phyloP scores from a whole-genome alignment of 176 grass and related monocot genomes.

The Oryza officinalis region DNA sequence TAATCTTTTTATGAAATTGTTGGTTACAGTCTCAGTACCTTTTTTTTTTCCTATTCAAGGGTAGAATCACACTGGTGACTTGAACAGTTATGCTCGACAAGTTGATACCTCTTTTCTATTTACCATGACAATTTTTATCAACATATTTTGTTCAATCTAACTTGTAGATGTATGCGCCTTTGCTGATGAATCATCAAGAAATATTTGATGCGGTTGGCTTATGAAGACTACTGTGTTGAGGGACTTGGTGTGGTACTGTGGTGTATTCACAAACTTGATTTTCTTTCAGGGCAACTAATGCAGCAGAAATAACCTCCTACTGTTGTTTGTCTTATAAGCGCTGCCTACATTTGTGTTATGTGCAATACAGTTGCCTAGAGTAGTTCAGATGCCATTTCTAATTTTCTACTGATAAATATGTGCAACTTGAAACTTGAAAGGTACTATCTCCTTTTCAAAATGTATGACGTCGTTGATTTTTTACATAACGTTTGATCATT shows the following conservation, averaged over 20 bases:
- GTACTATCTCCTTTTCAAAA: no score
- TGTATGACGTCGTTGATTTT: no score
- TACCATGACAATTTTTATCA: not conserved
- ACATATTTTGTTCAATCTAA: not conserved
- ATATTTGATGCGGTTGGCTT: not conserved
- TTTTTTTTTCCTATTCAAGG: not conserved
- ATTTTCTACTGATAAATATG: not conserved
- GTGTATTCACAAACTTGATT: not conserved
- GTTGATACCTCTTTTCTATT: not conserved
- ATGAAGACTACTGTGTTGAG: not conserved
- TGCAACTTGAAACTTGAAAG: not conserved
- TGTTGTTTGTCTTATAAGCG: not conserved
- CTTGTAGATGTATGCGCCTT: not conserved
- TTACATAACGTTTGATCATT: no score
- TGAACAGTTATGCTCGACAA: not conserved
- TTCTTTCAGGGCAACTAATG: constrained; percentile 9
- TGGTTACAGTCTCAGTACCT: not conserved
- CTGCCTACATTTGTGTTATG: not conserved
- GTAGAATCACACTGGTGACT: not conserved
- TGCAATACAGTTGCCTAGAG: not conserved
- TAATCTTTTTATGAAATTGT: constrained; percentile 10
- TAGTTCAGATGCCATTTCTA: not conserved
- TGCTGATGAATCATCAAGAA: not conserved
- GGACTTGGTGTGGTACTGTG: not conserved
- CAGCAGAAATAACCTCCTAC: not conserved